Conservation (phyloP, 2,329 filamentous ascomycete species). For the Fusarium fujikuroi region DNA sequence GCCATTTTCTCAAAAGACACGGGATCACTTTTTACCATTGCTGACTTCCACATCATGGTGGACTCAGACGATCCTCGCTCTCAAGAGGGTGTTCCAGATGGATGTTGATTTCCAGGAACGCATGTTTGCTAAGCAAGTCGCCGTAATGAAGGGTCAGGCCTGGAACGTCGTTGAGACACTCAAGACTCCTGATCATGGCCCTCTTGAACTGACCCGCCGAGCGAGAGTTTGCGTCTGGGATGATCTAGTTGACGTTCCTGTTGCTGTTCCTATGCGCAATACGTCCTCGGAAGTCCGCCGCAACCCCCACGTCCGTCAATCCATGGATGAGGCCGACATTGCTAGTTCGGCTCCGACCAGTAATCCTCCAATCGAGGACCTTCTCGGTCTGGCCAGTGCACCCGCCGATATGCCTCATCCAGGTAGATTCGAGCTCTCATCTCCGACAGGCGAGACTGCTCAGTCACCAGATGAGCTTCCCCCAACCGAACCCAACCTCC, state of each 20-base stretch:
- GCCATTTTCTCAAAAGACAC: slow-evolving; percentile 92
- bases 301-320: slow-evolving; percentile 61
- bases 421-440: slow-evolving; percentile 76
- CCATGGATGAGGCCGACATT: slow-evolving; percentile 90
- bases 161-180: slow-evolving; percentile 99
- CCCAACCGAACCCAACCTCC: slow-evolving; percentile 35
- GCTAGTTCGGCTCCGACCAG: slow-evolving; percentile 51
- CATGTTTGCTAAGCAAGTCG: slow-evolving; percentile 98
- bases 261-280: slow-evolving; percentile 88
- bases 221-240: slow-evolving; percentile 98
- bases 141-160: slow-evolving; percentile 98
- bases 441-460: slow-evolving; percentile 54
- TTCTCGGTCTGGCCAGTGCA: slow-evolving; percentile 73
- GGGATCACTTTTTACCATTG: slow-evolving; percentile 94
- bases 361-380: slow-evolving; percentile 64
- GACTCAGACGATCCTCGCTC: slow-evolving; percentile 88
- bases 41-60: slow-evolving; percentile 97
- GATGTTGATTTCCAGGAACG: slow-evolving; percentile 97
- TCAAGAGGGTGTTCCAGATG: slow-evolving; percentile 88
- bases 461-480: slow-evolving; percentile 52
- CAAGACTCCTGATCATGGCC: slow-evolving; percentile 91
- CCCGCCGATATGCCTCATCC: slow-evolving; percentile 76
- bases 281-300: slow-evolving; percentile 87
- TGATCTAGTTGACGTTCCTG: slow-evolving; percentile 93
- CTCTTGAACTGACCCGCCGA: slow-evolving; percentile 89